These are phyloP conservation scores for Neurospora sp. DNA, from an alignment of 495 filamentous ascomycete species.

Conservation along the genomic window DNA sequence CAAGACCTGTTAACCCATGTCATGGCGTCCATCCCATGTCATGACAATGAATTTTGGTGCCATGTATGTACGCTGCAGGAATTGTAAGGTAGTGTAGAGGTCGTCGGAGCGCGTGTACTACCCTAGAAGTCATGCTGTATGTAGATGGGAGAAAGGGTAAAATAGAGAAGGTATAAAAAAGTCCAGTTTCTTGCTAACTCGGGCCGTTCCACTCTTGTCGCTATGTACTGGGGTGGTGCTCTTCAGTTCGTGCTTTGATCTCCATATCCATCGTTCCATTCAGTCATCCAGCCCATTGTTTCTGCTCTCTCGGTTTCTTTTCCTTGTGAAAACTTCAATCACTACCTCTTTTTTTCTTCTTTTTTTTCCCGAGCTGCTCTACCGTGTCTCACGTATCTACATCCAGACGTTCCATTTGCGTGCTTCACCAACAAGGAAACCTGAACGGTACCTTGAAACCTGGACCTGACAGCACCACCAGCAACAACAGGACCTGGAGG, in stretches of 20 bases:
- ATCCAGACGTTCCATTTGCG: not conserved
- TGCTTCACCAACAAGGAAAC: not conserved
- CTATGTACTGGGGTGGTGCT: not conserved
- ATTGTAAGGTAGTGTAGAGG: not conserved
- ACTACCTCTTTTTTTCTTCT: not conserved
- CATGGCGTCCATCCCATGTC: conserved; percentile 1
- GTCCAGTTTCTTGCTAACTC: not conserved
- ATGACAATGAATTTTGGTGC: not conserved
- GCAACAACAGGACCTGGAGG: not conserved
- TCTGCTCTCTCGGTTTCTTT: not conserved
- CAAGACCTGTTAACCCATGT: conserved; percentile 10
- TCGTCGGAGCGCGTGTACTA: not conserved
- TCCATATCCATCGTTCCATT: not conserved
- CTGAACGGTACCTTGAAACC: not conserved
- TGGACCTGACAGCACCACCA: not conserved
- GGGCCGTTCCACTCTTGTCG: not conserved
- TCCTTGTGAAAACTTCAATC: not conserved
- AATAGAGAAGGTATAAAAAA: not conserved
- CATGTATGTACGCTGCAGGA: not conserved
- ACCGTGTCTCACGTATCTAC: not conserved
- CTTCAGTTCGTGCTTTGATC: not conserved
- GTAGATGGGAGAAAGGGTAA: not conserved
- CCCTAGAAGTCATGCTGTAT: not conserved
- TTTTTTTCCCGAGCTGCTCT: not conserved
- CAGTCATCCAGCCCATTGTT: not conserved